phyloP scores from a whole-genome alignment of 1,284 basidiomycete species.

The Ustilago hordei region DNA sequence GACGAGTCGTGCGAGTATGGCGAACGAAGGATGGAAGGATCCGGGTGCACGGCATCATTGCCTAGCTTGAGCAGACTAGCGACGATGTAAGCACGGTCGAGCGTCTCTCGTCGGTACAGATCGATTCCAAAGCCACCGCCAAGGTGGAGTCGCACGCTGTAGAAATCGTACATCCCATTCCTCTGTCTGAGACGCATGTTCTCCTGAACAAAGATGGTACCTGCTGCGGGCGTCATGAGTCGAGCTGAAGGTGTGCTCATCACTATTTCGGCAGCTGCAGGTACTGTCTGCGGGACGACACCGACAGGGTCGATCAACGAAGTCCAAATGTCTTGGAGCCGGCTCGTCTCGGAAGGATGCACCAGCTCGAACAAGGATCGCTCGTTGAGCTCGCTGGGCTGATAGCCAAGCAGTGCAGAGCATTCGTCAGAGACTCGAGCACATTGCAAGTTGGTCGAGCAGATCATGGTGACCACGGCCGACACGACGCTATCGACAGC shows the following conservation, averaged over 20 bases:
- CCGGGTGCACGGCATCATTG: slow-evolving; percentile 55
- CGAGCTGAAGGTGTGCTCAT: slow-evolving; percentile 37
- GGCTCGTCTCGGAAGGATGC: slow-evolving; percentile 50
- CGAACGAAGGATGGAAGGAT: slow-evolving; percentile 37
- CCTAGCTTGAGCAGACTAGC: slow-evolving; percentile 56
- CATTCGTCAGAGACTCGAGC: slow-evolving; percentile 55
- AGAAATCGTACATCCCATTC: slow-evolving; percentile 54
- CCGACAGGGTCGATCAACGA: slow-evolving; percentile 55
- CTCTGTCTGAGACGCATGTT: slow-evolving; percentile 53
- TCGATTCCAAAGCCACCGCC: slow-evolving; percentile 60
- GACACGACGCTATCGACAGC: slow-evolving; percentile 25
- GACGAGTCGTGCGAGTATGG: slow-evolving; percentile 38
- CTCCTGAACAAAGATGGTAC: slow-evolving; percentile 60
- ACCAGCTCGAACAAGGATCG: slow-evolving; percentile 54
- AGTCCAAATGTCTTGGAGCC: slow-evolving; percentile 48
- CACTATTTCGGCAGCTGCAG: slow-evolving; percentile 45
- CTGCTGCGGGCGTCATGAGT: slow-evolving; percentile 53
- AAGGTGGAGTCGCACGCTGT: slow-evolving; percentile 56
- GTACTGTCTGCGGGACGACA: slow-evolving; percentile 42
- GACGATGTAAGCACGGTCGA: slow-evolving; percentile 58
- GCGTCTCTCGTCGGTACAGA: slow-evolving; percentile 54
- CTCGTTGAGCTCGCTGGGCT: slow-evolving; percentile 47
- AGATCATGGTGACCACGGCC: slow-evolving; percentile 53
- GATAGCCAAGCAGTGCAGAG: slow-evolving; percentile 47
- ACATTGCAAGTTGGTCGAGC: slow-evolving; percentile 55